Evolutionary conservation across 768 basidiomycete genomes (phyloP), one percentile per base, ranked within the genome.

Genomic region (Hypholoma sublateritium): DNA sequence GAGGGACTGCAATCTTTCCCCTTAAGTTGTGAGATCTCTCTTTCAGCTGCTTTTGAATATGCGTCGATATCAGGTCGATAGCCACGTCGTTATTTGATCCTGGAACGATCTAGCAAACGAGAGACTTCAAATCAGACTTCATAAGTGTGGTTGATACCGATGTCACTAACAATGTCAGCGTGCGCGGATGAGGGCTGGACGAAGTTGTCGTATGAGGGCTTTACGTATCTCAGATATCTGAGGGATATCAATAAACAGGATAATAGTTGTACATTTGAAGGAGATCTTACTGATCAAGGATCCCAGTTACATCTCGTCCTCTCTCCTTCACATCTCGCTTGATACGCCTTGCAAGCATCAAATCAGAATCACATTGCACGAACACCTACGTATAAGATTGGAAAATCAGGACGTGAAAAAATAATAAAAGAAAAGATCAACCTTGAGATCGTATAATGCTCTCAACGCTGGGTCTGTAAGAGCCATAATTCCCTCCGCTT

Each of bases 281-380:
- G 5, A 32, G 19, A 37, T 16, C 82, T 58, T 62, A 92, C 89
- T 97, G 95, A 65, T 95, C 91, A 9, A 98, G 80, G 48, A 98
- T 83, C 1, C 96, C 95, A 3, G 87, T 85, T 0, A 98, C 88
- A 54, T 80, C 86, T 53, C 97, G 77, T 0, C 92, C 93, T 44
- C 97, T 83, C 69, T 99, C 95, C 64, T 85, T 82, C 16, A 92
- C 83, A 65, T 98, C 97, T 53, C 97, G 80, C 60, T 84, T 79
- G 53, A 99, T 89, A 37, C 97, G 85, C 56, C 97, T 85, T 1
- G 96, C 93, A 47, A 99, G 87, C 97, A 99, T 99, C 19, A 98
- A 75, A 70, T 99, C 97, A 7, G 95, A 89, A 68, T 98, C 95
- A 57, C 89, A 91, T 76, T 96, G 92, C 6, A 95, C 93, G 60